Evolutionary conservation across 2,329 filamentous ascomycete genomes (phyloP), one percentile per base, ranked within the genome.

Genomic region (Fusarium illudens): DNA sequence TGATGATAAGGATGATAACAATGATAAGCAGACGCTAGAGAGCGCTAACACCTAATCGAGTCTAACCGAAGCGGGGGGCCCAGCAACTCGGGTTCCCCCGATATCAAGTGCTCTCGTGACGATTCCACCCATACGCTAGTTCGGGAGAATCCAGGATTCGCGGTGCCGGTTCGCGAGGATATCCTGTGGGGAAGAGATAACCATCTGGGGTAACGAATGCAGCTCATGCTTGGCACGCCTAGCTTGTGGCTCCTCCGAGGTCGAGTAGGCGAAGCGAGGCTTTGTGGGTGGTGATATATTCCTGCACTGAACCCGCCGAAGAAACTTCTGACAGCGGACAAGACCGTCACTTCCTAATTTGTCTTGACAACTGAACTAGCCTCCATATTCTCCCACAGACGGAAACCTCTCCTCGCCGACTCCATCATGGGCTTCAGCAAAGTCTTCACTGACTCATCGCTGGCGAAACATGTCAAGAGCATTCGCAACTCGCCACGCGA

Each of bases 401-500:
- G 20, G 15, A n/a, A 44, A 27, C 9, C 9, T 27, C 20, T 25
- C 20, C 20, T 44, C 15, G 6, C 8, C 1, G 15, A 32, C 13
- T 29, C 30, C 48, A 60, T 9, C 25, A 64, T 66, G 60, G 60
- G 22, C 4, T 25, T 62, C 20, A 19, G 48, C 22, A 50, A 37
- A 15, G 30, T 58, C 10, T 52, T 66, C 29, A 36, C 29, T 30
- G 58, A 65, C 10, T 67, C 58, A 13, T 65, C 64, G 2, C 51
- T 65, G 17, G 39, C 54, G 32, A 67, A 59, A 12, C 64, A 67
- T 46, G 51, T 52, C 10, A 54, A 36, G 11, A 59, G 44, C 7
- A 65, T 65, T 20, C 62, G 51, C 8, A 57, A 63, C 17, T 67
- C 64, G 12, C 64, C 62, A 9, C 64, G 58, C 4, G 64, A 67